A percentile compares a stretch with the other conserved stretches of the same genome.
Conservation (phyloP, 1,284 basidiomycete genomes). For the Ganoderma sinense region DNA sequence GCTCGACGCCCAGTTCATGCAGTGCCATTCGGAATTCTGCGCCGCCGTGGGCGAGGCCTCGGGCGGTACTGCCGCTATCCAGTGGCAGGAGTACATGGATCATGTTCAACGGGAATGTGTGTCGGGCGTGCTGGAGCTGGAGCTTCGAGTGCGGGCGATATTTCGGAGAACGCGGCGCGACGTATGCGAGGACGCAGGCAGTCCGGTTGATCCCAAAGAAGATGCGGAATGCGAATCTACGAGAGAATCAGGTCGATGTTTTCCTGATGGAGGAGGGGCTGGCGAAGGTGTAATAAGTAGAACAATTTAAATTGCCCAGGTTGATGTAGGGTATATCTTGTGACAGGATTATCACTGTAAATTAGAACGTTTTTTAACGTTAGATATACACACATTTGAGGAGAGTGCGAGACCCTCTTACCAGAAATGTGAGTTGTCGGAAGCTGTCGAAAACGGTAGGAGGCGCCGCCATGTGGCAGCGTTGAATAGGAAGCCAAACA, state of each 20-base stretch:
- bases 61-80: not conserved
- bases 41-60: slow-evolving; percentile 15
- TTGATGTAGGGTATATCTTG: too few species aligned
- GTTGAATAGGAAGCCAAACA: not conserved
- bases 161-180: slow-evolving; percentile 39
- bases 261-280: not conserved
- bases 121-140: slow-evolving; percentile 43
- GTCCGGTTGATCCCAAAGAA: slow-evolving; percentile 10
- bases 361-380: too few species aligned
- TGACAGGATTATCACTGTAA: too few species aligned
- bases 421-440: too few species aligned
- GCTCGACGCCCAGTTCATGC: slow-evolving; percentile 36
- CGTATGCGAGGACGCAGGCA: slow-evolving; percentile 26
- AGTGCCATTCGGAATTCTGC: slow-evolving; percentile 29
- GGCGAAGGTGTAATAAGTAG: not conserved
- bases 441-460: too few species aligned
- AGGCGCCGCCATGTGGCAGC: not conserved
- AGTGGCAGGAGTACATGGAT: slow-evolving; percentile 33
- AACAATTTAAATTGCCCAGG: not conserved
- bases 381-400: too few species aligned
- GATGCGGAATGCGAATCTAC: not conserved
- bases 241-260: not conserved
- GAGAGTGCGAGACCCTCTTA: too few species aligned
- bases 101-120: slow-evolving; percentile 39
- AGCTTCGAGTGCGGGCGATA: slow-evolving; percentile 44